A percentile compares a stretch with the other conserved stretches of the same genome.
Conservation (phyloP, 306 rosid genomes). For the Casuarina cunninghamiana region DNA sequence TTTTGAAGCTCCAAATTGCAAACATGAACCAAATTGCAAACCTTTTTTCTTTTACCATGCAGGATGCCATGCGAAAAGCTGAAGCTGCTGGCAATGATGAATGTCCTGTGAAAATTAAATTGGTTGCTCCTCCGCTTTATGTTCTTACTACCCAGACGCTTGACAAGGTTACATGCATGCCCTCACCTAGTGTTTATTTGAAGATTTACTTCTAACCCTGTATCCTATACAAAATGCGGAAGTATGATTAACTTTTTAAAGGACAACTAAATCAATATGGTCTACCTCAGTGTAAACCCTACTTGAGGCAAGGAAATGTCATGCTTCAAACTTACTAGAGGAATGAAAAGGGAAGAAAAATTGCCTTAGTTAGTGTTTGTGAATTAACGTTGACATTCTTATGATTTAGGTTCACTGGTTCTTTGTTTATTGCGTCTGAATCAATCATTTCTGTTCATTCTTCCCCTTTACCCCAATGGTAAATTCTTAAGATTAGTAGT, state of each 20-base stretch:
- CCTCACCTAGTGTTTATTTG: slow-evolving; percentile 2
- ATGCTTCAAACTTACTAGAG: background rate
- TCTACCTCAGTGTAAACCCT: background rate
- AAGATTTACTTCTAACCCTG: background rate
- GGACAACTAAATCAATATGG: background rate
- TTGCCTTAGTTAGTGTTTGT: background rate
- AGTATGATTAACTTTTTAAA: background rate
- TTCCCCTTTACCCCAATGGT: background rate
- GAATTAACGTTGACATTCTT: background rate
- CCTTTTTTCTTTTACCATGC: slow-evolving; percentile 21
- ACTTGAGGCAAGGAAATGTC: background rate
- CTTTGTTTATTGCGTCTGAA: background rate
- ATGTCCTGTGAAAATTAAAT: slow-evolving; percentile 96
- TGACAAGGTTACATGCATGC: slow-evolving; percentile 68
- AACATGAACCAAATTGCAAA: background rate
- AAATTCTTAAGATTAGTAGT: no score
- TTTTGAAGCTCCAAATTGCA: background rate
- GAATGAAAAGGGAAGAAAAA: background rate
- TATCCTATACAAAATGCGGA: background rate
- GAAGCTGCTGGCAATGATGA: slow-evolving; percentile 92
- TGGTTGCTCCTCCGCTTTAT: slow-evolving; percentile 96
- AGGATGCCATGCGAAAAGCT: slow-evolving; percentile 97
- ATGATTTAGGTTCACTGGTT: background rate
- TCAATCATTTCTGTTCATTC: background rate
- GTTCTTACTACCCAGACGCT: slow-evolving; percentile 97